These are phyloP conservation scores for Aureobasidium pullulans DNA, from an alignment of 2,329 filamentous ascomycete species.

Conservation along the genomic window DNA sequence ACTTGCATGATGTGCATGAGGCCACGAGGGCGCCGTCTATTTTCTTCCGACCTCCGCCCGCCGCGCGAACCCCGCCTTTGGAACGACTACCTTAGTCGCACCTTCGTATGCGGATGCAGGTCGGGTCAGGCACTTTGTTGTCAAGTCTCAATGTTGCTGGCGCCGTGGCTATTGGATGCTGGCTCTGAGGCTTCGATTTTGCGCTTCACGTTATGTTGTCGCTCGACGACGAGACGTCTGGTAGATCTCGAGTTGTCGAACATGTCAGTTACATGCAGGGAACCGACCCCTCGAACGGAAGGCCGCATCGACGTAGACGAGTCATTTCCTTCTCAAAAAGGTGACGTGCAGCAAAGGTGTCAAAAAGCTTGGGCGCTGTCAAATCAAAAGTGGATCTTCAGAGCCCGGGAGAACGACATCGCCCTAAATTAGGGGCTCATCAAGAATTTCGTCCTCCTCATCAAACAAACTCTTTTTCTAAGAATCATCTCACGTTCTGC, in stretches of 20 bases:
- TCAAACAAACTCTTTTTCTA: neutral
- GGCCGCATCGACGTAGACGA: neutral
- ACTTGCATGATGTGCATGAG: slow-evolving; percentile 10
- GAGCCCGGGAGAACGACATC: slow-evolving; percentile 4
- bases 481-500: neutral
- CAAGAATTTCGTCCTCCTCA: neutral
- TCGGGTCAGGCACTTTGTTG: neutral
- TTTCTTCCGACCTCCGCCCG: neutral
- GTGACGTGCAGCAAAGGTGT: slow-evolving; percentile 7
- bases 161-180: neutral
- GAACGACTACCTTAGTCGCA: neutral
- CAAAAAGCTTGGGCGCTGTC: slow-evolving; percentile 8
- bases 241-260: neutral
- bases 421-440: neutral
- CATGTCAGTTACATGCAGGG: neutral
- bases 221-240: neutral
- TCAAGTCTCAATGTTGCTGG: neutral
- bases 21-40: slow-evolving; percentile 7
- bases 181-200: neutral
- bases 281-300: neutral
- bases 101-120: neutral
- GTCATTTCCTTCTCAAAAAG: slow-evolving; percentile 3
- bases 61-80: neutral
- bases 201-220: neutral
- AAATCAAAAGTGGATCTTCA: slow-evolving; percentile 5